These are phyloP conservation scores for Venustampulla echinocandica DNA, from an alignment of 495 filamentous ascomycete species.

Conservation along the genomic window DNA sequence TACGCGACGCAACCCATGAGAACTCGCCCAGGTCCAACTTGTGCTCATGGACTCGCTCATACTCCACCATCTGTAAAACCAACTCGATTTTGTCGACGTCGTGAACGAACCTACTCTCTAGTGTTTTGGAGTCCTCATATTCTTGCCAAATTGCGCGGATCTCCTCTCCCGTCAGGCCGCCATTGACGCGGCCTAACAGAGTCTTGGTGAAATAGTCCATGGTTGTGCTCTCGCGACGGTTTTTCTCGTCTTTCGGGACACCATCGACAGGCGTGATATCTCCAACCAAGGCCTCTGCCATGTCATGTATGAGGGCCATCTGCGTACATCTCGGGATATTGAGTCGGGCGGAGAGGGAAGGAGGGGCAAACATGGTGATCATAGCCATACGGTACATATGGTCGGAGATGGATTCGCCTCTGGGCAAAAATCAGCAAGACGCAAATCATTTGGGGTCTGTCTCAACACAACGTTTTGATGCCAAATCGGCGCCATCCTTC, in stretches of 20 bases:
- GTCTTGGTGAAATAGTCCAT: conserved; percentile 78
- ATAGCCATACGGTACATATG: conserved; percentile 99
- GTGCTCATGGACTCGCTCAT: conserved; percentile 64
- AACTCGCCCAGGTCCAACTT: conserved; percentile 77
- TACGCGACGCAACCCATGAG: conserved; percentile 57
- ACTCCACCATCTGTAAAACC: conserved; percentile 90
- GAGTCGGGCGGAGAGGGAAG: conserved; percentile 55
- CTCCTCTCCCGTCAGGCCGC: conserved; percentile 53
- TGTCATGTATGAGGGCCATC: conserved; percentile 93
- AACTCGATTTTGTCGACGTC: conserved; percentile 97
- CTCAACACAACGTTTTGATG: conserved; percentile 42
- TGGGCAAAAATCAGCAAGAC: conserved; percentile 11
- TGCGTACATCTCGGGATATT: conserved; percentile 78
- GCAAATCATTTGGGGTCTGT: not conserved
- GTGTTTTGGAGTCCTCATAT: conserved; percentile 79
- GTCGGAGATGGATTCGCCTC: conserved; percentile 80
- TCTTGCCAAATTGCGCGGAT: conserved; percentile 81
- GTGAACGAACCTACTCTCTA: conserved; percentile 83
- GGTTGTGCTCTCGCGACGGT: conserved; percentile 69
- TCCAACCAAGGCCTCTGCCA: conserved; percentile 90
- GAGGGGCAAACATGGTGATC: conserved; percentile 87
- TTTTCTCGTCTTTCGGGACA: conserved; percentile 67
- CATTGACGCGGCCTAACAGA: conserved; percentile 65
- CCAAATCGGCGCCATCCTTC: conserved; percentile 91
- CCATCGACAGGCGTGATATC: conserved; percentile 90